These are phyloP conservation scores for Colletotrichum australisinense DNA, from an alignment of 2,329 filamentous ascomycete genomes.

Conservation along the genomic window DNA sequence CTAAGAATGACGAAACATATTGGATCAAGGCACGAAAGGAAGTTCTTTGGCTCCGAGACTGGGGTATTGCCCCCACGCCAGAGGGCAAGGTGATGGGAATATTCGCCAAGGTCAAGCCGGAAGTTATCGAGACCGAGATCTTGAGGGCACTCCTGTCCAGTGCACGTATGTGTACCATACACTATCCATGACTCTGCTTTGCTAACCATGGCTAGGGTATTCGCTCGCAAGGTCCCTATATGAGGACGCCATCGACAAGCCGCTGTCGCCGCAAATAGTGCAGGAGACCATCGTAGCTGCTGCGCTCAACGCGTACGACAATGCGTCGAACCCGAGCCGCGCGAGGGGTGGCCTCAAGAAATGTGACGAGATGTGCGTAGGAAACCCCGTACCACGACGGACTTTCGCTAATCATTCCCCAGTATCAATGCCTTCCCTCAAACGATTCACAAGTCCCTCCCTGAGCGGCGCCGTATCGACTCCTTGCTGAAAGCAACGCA, in stretches of 20 bases:
- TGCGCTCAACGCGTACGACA: slow-evolving; percentile 80
- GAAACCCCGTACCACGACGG: not conserved
- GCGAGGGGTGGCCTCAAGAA: slow-evolving; percentile 82
- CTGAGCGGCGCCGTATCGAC: slow-evolving; percentile 65
- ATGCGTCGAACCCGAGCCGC: slow-evolving; percentile 83
- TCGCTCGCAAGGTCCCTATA: slow-evolving; percentile 72
- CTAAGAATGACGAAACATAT: slow-evolving; percentile 71
- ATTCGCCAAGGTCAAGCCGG: slow-evolving; percentile 69
- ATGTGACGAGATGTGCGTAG: slow-evolving; percentile 77
- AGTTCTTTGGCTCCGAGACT: slow-evolving; percentile 79
- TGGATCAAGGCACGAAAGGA: slow-evolving; percentile 73
- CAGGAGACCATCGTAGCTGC: slow-evolving; percentile 71
- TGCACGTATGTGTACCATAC: slow-evolving; percentile 62
- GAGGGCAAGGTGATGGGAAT: slow-evolving; percentile 67
- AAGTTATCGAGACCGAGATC: slow-evolving; percentile 76
- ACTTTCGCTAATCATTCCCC: slow-evolving; percentile 37
- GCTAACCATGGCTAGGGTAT: slow-evolving; percentile 61
- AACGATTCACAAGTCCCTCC: slow-evolving; percentile 63
- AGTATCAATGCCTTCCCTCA: slow-evolving; percentile 74
- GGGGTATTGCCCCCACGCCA: slow-evolving; percentile 65
- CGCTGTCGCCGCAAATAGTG: slow-evolving; percentile 62
- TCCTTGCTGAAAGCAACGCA: slow-evolving; percentile 80
- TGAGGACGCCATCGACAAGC: slow-evolving; percentile 60
- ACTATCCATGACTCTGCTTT: not conserved
- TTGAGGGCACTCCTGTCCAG: slow-evolving; percentile 74